Percentiles rank a stretch among this genome's conserved stretches.
Evolutionary conservation across 169 alveolate species (phyloP).

Genomic region (Plasmodium vinckei): DNA sequence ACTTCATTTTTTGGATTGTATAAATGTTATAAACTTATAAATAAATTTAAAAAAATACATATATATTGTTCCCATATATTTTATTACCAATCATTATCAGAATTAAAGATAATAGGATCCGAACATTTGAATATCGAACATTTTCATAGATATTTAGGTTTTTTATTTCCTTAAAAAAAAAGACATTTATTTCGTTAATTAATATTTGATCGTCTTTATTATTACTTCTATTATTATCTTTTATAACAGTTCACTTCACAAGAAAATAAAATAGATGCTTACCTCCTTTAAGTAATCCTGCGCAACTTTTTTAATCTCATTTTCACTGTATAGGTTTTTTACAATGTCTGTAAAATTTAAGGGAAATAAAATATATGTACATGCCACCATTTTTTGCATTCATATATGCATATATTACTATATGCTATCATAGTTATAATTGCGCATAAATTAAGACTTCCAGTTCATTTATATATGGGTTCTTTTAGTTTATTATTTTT

Average conservation of each 20-base stretch:
- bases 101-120: constrained; percentile 39
- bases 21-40: neutral
- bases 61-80: neutral
- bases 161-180: constrained; percentile 37
- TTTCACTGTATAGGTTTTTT: constrained; percentile 60
- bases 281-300: constrained; percentile 67
- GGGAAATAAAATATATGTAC: neutral
- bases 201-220: no score
- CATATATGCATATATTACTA: no score
- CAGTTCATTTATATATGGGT: neutral
- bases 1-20: neutral
- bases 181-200: neutral
- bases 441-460: no score
- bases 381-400: no score
- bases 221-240: no score
- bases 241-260: no score
- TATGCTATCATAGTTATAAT: no score
- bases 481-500: neutral
- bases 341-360: constrained; percentile 40
- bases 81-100: constrained; percentile 45
- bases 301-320: constrained; percentile 53
- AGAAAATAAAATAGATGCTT: neutral
- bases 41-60: neutral
- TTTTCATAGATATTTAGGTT: constrained; percentile 26
- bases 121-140: constrained; percentile 34